phyloP scores from a whole-genome alignment of 306 rosid genomes.

The Cicer judaicum region DNA sequence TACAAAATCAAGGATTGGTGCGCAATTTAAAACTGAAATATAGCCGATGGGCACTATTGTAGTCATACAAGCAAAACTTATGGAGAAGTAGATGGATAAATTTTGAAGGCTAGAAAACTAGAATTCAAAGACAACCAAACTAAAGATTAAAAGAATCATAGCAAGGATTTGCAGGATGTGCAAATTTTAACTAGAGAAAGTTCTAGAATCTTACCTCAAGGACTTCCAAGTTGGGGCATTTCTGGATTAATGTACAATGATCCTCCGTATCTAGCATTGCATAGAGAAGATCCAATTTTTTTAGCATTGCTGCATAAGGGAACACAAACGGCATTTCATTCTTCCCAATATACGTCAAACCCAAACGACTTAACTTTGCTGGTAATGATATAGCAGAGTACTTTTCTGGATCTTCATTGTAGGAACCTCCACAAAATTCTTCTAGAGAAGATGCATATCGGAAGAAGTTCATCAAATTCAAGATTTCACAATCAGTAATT shows the following conservation, averaged over 20 bases:
- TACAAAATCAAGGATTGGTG: not conserved
- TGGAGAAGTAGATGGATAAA: conserved; percentile 20
- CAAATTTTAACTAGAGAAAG: conserved; percentile 21
- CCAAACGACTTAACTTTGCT: conserved; percentile 64
- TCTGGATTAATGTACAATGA: conserved; percentile 80
- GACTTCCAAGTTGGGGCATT: conserved; percentile 86
- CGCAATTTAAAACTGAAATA: not conserved
- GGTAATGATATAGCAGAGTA: conserved; percentile 67
- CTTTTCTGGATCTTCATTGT: conserved; percentile 60
- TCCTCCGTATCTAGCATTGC: conserved; percentile 90
- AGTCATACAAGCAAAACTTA: not conserved
- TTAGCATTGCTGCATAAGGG: conserved; percentile 71
- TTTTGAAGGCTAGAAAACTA: conserved; percentile 33
- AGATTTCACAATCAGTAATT: conserved; percentile 76
- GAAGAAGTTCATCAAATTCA: conserved; percentile 73
- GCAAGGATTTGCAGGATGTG: conserved; percentile 21
- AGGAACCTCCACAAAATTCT: conserved; percentile 91
- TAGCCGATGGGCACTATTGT: not conserved
- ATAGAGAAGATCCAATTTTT: conserved; percentile 84
- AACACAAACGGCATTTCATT: conserved; percentile 77
- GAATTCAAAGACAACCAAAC: conserved; percentile 30
- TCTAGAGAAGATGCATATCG: conserved; percentile 64
- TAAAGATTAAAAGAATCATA: conserved; percentile 1
- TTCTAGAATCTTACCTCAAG: conserved; percentile 67
- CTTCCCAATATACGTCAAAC: conserved; percentile 78